Percentiles rank a stretch among this genome's conserved stretches.
Evolutionary conservation across 371 early-diverging fungal species (phyloP).

Genomic region (Mortierella polycephala): DNA sequence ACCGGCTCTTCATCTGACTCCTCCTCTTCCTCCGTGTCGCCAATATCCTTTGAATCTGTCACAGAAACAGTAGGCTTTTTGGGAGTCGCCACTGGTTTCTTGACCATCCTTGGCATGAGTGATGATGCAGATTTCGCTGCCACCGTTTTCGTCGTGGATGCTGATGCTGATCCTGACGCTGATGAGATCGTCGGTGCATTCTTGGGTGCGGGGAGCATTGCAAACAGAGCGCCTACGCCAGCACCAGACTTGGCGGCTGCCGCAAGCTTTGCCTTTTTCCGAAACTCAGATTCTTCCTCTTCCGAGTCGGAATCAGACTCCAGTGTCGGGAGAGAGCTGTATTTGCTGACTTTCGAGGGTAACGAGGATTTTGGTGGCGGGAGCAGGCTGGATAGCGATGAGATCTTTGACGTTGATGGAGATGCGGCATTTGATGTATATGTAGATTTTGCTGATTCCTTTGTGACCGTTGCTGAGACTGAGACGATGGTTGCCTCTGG

Average conservation of each 20-base stretch:
- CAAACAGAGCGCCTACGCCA: slow-evolving; percentile 50
- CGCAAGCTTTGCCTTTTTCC: slow-evolving; percentile 39
- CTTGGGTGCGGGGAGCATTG: slow-evolving; percentile 61
- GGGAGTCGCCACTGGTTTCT: slow-evolving; percentile 2
- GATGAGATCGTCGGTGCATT: slow-evolving; percentile 6
- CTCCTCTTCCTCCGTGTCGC: slow-evolving; percentile 18
- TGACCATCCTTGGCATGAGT: slow-evolving; percentile 55
- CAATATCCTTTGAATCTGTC: slow-evolving; percentile 5
- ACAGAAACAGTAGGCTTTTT: slow-evolving; percentile 1
- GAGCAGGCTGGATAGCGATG: slow-evolving; percentile 31
- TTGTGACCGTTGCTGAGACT: neutral
- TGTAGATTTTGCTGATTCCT: neutral
- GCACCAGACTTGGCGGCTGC: slow-evolving; percentile 17
- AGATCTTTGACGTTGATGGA: slow-evolving; percentile 10
- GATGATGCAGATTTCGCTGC: slow-evolving; percentile 23
- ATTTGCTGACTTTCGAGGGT: slow-evolving; percentile 33
- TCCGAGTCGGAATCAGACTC: slow-evolving; percentile 40
- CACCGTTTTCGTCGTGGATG: neutral
- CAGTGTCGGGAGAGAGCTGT: slow-evolving; percentile 39
- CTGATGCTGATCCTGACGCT: slow-evolving; percentile 6
- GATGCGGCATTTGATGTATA: slow-evolving; percentile 1
- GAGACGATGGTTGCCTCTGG: slow-evolving; percentile 18
- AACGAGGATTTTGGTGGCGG: slow-evolving; percentile 35
- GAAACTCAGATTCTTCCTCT: slow-evolving; percentile 49
- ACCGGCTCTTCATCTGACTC: slow-evolving; percentile 30